A percentile compares a stretch with the other conserved stretches of the same genome.
phyloP scores from a whole-genome alignment of 176 grass and related monocot species.

The Musa beccarii region DNA sequence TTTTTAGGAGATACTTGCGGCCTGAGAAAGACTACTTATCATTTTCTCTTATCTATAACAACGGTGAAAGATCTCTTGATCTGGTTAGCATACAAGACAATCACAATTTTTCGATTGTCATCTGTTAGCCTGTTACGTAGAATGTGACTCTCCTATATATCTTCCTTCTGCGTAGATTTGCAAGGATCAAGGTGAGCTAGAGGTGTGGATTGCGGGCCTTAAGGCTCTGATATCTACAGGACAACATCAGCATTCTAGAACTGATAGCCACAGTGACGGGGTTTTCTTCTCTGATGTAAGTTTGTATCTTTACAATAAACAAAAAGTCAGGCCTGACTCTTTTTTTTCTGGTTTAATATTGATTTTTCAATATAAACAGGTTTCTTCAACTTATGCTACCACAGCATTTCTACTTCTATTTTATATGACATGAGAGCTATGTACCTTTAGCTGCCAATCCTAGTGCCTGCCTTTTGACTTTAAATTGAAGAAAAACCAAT shows the following conservation, averaged over 20 bases:
- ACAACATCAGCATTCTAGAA: constrained; percentile 26
- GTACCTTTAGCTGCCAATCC: no score
- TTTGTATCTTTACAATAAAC: constrained; percentile 9
- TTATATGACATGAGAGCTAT: no score
- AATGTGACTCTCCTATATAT: not conserved
- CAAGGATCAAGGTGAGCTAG: constrained; percentile 89
- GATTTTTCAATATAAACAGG: no score
- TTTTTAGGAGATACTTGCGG: constrained; percentile 75
- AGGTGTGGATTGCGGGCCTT: constrained; percentile 81
- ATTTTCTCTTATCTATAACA: constrained; percentile 90
- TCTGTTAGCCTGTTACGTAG: constrained; percentile 19
- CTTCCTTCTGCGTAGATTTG: constrained; percentile 51
- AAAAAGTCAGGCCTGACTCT: not conserved
- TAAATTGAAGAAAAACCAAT: no score
- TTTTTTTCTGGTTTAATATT: no score
- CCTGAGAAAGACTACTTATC: constrained; percentile 97
- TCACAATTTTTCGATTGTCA: constrained; percentile 8
- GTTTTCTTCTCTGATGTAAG: constrained; percentile 76
- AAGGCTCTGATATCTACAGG: constrained; percentile 46
- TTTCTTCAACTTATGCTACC: no score
- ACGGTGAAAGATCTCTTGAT: constrained; percentile 90
- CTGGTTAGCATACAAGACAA: constrained; percentile 45
- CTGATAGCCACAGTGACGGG: constrained; percentile 44
- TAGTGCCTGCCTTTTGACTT: no score
- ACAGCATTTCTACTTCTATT: no score